Evolutionary conservation across 495 filamentous ascomycete species (phyloP).

Genomic region (Hyaloscypha hepaticicola): DNA sequence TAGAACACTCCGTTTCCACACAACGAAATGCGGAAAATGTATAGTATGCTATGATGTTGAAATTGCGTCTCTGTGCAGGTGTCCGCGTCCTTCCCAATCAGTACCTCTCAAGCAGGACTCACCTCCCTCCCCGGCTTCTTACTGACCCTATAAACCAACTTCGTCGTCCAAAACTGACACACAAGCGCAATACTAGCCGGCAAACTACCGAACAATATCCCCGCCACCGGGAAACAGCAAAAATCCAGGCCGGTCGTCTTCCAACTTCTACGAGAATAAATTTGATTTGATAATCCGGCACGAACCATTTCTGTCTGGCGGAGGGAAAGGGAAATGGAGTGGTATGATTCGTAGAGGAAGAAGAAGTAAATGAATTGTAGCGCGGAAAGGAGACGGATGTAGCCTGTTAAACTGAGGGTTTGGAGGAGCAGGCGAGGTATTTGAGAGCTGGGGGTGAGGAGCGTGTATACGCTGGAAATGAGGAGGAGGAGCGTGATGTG

Average conservation of each 20-base stretch:
- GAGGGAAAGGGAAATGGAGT: constrained; percentile 49
- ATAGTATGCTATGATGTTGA: too few relatives aligned
- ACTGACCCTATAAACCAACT: constrained; percentile 64
- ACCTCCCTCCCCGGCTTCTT: constrained; percentile 49
- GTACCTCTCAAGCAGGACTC: too few relatives aligned
- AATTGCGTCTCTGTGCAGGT: too few relatives aligned
- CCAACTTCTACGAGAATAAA: constrained; percentile 50
- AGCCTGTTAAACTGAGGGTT: constrained; percentile 55
- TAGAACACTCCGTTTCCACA: too few relatives aligned
- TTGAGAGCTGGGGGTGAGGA: constrained; percentile 47
- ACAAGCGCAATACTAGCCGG: constrained; percentile 62
- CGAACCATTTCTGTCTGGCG: constrained; percentile 64
- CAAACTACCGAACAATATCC: constrained; percentile 60
- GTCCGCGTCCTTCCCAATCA: too few relatives aligned
- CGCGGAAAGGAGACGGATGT: constrained; percentile 57
- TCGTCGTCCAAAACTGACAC: constrained; percentile 64
- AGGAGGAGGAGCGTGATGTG: constrained; percentile 61
- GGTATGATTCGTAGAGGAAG: constrained; percentile 60
- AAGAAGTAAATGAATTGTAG: constrained; percentile 59
- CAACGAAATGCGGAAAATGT: too few relatives aligned
- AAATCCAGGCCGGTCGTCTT: constrained; percentile 42
- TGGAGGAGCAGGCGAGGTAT: constrained; percentile 50
- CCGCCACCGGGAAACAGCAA: constrained; percentile 59
- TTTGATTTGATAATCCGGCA: constrained; percentile 56
- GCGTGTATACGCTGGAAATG: constrained; percentile 51